These are phyloP conservation scores for Candida neerlandica DNA, from an alignment of 1,139 yeast species.

Conservation along the genomic window DNA sequence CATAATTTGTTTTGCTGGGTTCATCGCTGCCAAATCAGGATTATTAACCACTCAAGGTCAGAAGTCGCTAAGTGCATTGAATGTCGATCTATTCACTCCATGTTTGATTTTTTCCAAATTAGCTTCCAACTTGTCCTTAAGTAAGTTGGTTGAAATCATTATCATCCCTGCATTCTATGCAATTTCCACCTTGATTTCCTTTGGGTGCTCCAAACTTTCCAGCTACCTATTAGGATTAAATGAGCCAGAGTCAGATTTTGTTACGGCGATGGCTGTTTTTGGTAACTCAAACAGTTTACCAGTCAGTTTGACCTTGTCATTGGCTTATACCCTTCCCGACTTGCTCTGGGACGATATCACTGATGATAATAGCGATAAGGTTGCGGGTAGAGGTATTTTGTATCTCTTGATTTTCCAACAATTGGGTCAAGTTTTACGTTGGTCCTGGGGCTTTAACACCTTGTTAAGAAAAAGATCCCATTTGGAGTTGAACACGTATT, in stretches of 20 bases:
- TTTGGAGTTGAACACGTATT: conserved; percentile 41
- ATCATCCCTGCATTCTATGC: conserved; percentile 75
- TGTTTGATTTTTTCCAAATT: conserved; percentile 79
- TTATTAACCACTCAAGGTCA: conserved; percentile 63
- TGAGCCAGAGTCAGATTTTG: conserved; percentile 71
- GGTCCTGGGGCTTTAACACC: conserved; percentile 93
- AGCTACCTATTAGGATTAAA: conserved; percentile 53
- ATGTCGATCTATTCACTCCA: conserved; percentile 82
- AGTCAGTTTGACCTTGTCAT: conserved; percentile 71
- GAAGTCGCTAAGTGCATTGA: conserved; percentile 64
- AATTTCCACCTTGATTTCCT: conserved; percentile 65
- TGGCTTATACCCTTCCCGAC: conserved; percentile 73
- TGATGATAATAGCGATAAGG: conserved; percentile 66
- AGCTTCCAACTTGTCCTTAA: conserved; percentile 70
- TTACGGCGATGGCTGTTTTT: conserved; percentile 87
- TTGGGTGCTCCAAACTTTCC: conserved; percentile 52
- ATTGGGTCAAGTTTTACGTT: conserved; percentile 77
- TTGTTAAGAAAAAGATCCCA: conserved; percentile 56
- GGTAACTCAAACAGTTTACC: conserved; percentile 83
- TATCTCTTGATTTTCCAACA: conserved; percentile 82
- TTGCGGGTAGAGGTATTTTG: conserved; percentile 79
- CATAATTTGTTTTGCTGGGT: conserved; percentile 71
- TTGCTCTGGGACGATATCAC: conserved; percentile 73
- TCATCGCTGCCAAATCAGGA: conserved; percentile 63
- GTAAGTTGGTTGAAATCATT: conserved; percentile 68